phyloP scores from a whole-genome alignment of 177 flowering plant genomes.

The Vitis hybrid region DNA sequence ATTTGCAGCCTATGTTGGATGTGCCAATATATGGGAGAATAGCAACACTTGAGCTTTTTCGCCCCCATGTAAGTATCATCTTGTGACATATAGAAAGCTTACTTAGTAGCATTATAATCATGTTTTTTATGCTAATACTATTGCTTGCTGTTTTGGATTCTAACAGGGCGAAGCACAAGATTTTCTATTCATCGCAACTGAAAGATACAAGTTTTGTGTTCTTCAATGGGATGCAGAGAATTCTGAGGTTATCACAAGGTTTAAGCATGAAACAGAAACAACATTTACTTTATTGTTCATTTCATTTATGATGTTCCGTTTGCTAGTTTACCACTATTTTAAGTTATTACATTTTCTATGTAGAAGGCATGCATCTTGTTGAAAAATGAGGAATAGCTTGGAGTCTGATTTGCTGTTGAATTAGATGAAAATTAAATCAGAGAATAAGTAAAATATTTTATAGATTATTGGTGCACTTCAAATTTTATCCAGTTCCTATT shows the following conservation, averaged over 20 bases:
- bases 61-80: conserved; percentile 83
- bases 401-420: too few species aligned
- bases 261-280: not conserved
- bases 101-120: too few species aligned
- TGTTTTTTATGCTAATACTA: not conserved
- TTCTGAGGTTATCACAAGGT: conserved; percentile 92
- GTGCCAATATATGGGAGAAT: conserved; percentile 99
- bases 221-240: conserved; percentile 95
- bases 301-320: not conserved
- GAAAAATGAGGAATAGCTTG: too few species aligned
- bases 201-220: conserved; percentile 95
- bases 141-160: conserved; percentile 9
- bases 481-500: too few species aligned
- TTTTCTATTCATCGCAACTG: conserved; percentile 91
- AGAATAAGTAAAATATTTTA: too few species aligned
- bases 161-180: conserved; percentile 93
- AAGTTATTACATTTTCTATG: not conserved
- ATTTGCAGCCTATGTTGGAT: conserved; percentile 87
- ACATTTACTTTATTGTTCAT: not conserved
- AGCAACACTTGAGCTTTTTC: conserved; percentile 96
- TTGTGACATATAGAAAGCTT: not conserved
- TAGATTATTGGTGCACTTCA: too few species aligned
- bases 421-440: too few species aligned
- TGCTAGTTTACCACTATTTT: not conserved
- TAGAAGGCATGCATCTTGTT: too few species aligned